Evolutionary conservation across 441 rosid species (phyloP).

Genomic region (Arabidopsis lyrata): DNA sequence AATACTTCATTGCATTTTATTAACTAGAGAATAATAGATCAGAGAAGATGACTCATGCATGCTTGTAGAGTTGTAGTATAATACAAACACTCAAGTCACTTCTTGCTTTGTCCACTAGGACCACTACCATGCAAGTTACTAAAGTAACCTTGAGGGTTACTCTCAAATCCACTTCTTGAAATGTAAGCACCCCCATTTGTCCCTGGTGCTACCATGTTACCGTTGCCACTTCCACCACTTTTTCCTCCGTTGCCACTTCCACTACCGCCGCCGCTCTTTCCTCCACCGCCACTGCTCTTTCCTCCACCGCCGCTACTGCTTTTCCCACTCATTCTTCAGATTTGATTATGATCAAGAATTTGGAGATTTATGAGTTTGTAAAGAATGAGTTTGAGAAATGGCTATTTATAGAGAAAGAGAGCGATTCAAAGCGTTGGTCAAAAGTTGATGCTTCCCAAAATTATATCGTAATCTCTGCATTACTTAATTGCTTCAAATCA

Average conservation of each 20-base stretch:
- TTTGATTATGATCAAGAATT: background rate
- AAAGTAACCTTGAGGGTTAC: constrained; percentile 37
- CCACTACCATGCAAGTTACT: constrained; percentile 32
- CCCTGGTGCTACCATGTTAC: constrained; percentile 31
- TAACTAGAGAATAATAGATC: background rate
- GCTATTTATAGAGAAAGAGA: background rate
- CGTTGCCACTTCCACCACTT: background rate
- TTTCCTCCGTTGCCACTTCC: background rate
- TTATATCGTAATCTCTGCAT: constrained; percentile 6
- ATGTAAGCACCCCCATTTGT: constrained; percentile 13
- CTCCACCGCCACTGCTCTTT: constrained; percentile 15
- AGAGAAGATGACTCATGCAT: constrained; percentile 2
- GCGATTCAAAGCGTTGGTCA: background rate
- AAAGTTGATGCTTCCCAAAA: constrained; percentile 1
- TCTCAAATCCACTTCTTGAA: constrained; percentile 31
- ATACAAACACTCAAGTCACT: constrained; percentile 13
- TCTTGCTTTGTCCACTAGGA: constrained; percentile 30
- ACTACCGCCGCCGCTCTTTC: background rate
- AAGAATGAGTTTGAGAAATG: background rate
- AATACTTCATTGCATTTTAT: background rate
- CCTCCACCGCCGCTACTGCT: background rate
- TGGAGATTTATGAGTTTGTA: background rate
- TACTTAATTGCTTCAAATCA: background rate
- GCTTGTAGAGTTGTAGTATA: constrained; percentile 5
- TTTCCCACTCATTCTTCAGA: constrained; percentile 29